These are phyloP conservation scores for Plasmopara viticola DNA, from an alignment of 352 stramenopile genomes.

Conservation along the genomic window DNA sequence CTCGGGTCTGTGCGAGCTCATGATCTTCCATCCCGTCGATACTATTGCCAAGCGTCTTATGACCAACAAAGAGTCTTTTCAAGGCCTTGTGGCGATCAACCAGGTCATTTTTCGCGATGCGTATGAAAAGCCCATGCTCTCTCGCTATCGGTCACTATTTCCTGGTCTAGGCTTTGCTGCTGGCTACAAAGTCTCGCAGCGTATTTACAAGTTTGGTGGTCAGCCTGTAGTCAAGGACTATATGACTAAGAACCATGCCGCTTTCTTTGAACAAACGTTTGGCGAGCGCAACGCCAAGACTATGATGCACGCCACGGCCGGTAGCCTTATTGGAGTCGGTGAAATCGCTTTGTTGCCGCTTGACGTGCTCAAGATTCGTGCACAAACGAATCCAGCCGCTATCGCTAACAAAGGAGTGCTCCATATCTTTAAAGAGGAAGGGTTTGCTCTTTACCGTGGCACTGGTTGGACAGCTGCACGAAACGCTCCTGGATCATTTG, in stretches of 20 bases:
- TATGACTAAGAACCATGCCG: constrained; percentile 84
- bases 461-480: constrained; percentile 88
- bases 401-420: constrained; percentile 88
- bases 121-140: constrained; percentile 63
- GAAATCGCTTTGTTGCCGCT: constrained; percentile 93
- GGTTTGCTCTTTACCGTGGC: constrained; percentile 88
- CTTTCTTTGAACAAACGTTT: constrained; percentile 86
- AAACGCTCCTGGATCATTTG: constrained; percentile 94
- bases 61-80: constrained; percentile 79
- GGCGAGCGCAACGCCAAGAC: constrained; percentile 91
- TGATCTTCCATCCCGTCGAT: constrained; percentile 94
- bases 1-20: constrained; percentile 90
- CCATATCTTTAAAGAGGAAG: constrained; percentile 91
- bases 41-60: constrained; percentile 94
- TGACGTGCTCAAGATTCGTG: constrained; percentile 96
- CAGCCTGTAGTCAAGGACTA: constrained; percentile 92
- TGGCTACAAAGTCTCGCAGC: constrained; percentile 95
- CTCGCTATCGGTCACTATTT: constrained; percentile 86
- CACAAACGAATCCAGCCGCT: constrained; percentile 91
- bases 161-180: constrained; percentile 90
- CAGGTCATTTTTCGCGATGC: constrained; percentile 88
- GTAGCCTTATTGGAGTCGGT: constrained; percentile 91
- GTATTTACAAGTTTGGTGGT: constrained; percentile 96
- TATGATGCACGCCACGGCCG: constrained; percentile 89
- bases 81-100: constrained; percentile 45